phyloP scores from a whole-genome alignment of 352 stramenopile genomes.

The Globisporangium paroecandrum region DNA sequence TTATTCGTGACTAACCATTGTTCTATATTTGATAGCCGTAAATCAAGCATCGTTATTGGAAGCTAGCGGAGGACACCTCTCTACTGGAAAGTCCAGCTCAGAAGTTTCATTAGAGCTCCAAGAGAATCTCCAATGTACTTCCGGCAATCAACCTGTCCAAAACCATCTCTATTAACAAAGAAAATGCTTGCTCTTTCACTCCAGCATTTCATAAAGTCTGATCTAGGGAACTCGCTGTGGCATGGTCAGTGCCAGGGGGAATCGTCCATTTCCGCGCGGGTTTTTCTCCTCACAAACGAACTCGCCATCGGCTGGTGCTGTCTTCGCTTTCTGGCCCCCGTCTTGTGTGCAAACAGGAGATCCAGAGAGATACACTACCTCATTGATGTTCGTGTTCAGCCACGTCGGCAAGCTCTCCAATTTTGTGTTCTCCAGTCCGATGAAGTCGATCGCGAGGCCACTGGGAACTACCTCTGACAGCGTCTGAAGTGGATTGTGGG shows the following conservation, averaged over 20 bases:
- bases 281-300: constrained; percentile 11
- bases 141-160: no score
- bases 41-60: no score
- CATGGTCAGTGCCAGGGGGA: neutral
- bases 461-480: constrained; percentile 16
- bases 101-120: no score
- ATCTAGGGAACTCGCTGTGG: neutral
- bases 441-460: constrained; percentile 15
- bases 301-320: neutral
- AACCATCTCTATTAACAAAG: no score
- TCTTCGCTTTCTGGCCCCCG: neutral
- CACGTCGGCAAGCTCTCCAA: constrained; percentile 17
- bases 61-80: no score
- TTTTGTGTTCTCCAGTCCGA: constrained; percentile 19
- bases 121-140: no score
- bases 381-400: constrained; percentile 7
- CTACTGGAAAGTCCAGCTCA: no score
- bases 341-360: neutral
- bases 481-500: constrained; percentile 22
- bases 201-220: neutral
- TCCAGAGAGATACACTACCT: constrained; percentile 7
- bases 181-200: neutral
- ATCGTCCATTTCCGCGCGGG: constrained; percentile 9
- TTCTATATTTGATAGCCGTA: no score
- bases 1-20: neutral